Conservation (phyloP, 768 basidiomycete genomes). For the Termitomyces titanicus region DNA sequence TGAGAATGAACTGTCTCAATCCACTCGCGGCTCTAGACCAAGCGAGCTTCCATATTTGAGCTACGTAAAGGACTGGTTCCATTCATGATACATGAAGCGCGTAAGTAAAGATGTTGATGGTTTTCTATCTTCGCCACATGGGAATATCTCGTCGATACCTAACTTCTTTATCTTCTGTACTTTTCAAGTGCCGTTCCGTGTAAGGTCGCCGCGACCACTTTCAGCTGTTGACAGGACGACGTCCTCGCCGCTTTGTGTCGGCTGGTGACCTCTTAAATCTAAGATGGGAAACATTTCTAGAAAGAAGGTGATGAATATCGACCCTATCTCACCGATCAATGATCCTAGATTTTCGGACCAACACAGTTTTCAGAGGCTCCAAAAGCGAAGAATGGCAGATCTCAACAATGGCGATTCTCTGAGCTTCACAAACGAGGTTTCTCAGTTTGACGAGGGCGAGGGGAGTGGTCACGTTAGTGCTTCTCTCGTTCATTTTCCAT, state of each 20-base stretch:
- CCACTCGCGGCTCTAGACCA: background rate
- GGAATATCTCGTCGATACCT: background rate
- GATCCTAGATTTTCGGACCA: background rate
- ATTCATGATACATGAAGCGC: background rate
- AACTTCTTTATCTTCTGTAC: background rate
- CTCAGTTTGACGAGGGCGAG: too few species aligned
- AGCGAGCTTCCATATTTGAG: background rate
- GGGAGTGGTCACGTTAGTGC: too few species aligned
- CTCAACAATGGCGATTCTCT: background rate
- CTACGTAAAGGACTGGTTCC: background rate
- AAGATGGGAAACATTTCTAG: background rate
- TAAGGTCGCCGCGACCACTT: background rate
- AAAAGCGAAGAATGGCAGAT: background rate
- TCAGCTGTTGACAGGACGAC: too few species aligned
- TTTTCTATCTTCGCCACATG: background rate
- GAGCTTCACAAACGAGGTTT: background rate
- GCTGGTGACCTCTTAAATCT: background rate
- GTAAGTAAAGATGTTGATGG: background rate
- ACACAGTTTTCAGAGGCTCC: background rate
- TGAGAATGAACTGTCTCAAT: too few species aligned
- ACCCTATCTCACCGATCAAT: too few species aligned
- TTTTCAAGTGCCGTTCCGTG: background rate
- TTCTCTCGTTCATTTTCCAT: background rate
- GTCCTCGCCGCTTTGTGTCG: too few species aligned
- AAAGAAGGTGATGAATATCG: background rate